These are phyloP conservation scores for Fusarium stilboides DNA, from an alignment of 2,329 filamentous ascomycete genomes.

Conservation along the genomic window DNA sequence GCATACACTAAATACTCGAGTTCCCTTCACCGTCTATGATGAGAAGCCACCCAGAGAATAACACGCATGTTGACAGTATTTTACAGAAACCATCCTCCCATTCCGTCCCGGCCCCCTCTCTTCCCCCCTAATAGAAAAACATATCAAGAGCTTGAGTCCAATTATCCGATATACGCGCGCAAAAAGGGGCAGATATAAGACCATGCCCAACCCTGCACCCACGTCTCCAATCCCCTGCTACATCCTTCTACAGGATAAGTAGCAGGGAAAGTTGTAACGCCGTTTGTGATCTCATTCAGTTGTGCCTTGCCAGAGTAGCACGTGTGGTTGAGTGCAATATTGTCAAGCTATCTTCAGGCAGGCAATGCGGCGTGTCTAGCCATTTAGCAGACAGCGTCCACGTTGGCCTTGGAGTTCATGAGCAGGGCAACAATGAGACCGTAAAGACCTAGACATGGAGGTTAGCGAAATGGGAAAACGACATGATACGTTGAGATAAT, in stretches of 20 bases:
- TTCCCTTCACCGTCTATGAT: slow-evolving; percentile 64
- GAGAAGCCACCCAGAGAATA: slow-evolving; percentile 58
- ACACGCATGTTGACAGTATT: slow-evolving; percentile 65
- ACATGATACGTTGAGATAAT: slow-evolving; percentile 4
- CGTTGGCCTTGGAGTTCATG: slow-evolving; percentile 95
- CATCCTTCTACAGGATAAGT: slow-evolving; percentile 27
- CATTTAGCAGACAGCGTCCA: slow-evolving; percentile 70
- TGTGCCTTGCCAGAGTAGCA: slow-evolving; percentile 44
- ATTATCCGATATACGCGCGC: slow-evolving; percentile 47
- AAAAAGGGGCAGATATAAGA: slow-evolving; percentile 37
- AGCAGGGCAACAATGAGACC: slow-evolving; percentile 98
- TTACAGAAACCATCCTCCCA: slow-evolving; percentile 60
- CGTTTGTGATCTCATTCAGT: slow-evolving; percentile 44
- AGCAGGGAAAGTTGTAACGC: slow-evolving; percentile 45
- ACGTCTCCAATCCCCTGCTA: slow-evolving; percentile 42
- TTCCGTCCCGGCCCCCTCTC: slow-evolving; percentile 42
- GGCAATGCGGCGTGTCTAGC: slow-evolving; percentile 18
- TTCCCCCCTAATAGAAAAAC: slow-evolving; percentile 42
- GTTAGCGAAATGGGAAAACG: slow-evolving; percentile 43
- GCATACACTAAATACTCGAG: slow-evolving; percentile 61
- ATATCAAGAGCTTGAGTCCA: slow-evolving; percentile 39
- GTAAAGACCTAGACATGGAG: slow-evolving; percentile 82
- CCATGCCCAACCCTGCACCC: slow-evolving; percentile 45
- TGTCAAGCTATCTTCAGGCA: slow-evolving; percentile 54
- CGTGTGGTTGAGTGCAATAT: slow-evolving; percentile 53